These are phyloP conservation scores for Stephanodiscus minutulus DNA, from an alignment of 108 stramenopile species.

Conservation along the genomic window DNA sequence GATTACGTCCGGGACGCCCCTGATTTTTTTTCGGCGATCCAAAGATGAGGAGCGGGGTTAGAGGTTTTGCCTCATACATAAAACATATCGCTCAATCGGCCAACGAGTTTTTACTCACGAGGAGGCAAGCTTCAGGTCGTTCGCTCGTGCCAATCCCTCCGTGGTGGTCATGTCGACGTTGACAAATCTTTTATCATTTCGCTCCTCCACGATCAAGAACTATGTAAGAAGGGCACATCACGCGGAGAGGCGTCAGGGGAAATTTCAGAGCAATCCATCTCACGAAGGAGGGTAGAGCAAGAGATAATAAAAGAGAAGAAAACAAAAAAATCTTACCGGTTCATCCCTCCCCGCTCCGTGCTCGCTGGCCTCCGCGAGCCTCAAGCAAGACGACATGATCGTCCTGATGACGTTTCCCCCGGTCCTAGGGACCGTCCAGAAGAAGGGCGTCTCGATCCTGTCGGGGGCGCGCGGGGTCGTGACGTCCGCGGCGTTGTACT, in stretches of 20 bases:
- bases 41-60: not conserved
- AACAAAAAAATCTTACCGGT: constrained; percentile 19
- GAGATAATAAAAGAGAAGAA: not conserved
- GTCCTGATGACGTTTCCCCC: constrained; percentile 38
- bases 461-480: constrained; percentile 26
- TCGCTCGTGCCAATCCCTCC: constrained; percentile 37
- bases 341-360: constrained; percentile 24
- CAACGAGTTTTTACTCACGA: constrained; percentile 8
- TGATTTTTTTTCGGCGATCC: not conserved
- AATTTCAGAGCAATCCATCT: not conserved
- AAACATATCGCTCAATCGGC: not conserved
- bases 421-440: constrained; percentile 38
- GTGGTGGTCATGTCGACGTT: constrained; percentile 42
- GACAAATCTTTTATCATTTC: constrained; percentile 27
- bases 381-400: constrained; percentile 19
- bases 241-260: not conserved
- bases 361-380: constrained; percentile 39
- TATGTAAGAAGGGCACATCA: not conserved
- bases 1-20: constrained; percentile 36
- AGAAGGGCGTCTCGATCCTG: constrained; percentile 39
- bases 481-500: constrained; percentile 35
- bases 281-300: too few relatives aligned
- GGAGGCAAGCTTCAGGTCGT: constrained; percentile 30
- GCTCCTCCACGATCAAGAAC: constrained; percentile 36
- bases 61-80: not conserved